These are phyloP conservation scores for Alternaria incomplexa DNA, from an alignment of 2,329 filamentous ascomycete genomes.

Conservation along the genomic window DNA sequence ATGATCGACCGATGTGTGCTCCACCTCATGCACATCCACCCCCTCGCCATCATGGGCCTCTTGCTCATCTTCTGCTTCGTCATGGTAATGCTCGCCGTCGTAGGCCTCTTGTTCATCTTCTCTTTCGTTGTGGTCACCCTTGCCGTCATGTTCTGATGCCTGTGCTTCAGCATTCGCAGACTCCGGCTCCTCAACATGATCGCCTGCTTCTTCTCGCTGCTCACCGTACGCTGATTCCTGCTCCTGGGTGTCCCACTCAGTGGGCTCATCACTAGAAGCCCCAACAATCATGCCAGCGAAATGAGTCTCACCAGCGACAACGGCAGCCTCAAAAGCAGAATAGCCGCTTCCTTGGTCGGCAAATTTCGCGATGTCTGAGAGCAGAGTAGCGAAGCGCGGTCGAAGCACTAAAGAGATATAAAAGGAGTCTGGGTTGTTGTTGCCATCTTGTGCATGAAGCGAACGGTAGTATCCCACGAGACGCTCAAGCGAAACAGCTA, in stretches of 20 bases:
- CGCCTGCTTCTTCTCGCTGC: background rate
- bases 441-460: constrained; percentile 65
- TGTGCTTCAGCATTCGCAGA: constrained; percentile 4
- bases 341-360: constrained; percentile 65
- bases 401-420: constrained; percentile 63
- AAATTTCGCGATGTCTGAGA: constrained; percentile 59
- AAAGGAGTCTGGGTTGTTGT: constrained; percentile 60
- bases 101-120: background rate
- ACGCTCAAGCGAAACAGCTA: constrained; percentile 49
- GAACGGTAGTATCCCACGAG: constrained; percentile 66
- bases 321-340: constrained; percentile 52
- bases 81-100: background rate
- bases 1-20: background rate
- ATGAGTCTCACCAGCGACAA: constrained; percentile 35
- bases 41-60: background rate
- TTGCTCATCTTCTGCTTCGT: constrained; percentile 1
- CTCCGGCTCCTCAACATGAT: background rate
- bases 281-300: constrained; percentile 27
- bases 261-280: constrained; percentile 24
- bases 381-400: constrained; percentile 59
- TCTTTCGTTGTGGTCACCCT: constrained; percentile 3
- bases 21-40: background rate
- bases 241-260: constrained; percentile 31
- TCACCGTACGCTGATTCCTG: constrained; percentile 9
- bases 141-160: background rate